Evolutionary conservation across 768 basidiomycete species (phyloP).

Genomic region (Tricholoma bakamatsutake): DNA sequence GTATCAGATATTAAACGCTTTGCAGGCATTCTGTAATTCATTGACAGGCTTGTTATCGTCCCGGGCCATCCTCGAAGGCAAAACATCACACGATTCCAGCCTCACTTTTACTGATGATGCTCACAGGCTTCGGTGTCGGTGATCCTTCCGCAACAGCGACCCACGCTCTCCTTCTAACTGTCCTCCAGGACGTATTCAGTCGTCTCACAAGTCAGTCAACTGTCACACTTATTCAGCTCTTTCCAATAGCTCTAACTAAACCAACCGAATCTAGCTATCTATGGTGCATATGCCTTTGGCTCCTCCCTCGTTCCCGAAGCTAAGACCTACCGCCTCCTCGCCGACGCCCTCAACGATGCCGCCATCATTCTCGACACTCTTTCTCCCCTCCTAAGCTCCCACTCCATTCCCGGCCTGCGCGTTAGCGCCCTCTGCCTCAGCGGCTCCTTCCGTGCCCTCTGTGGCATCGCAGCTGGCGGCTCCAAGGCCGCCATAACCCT

Average conservation of each 20-base stretch:
- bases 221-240: background rate
- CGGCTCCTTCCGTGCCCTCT: slow-evolving; percentile 52
- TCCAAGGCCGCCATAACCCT: slow-evolving; percentile 65
- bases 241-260: background rate
- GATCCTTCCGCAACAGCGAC: slow-evolving; percentile 62
- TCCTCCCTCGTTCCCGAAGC: slow-evolving; percentile 65
- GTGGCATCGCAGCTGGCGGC: slow-evolving; percentile 59
- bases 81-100: background rate
- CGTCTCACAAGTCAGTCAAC: slow-evolving; percentile 60
- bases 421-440: slow-evolving; percentile 50
- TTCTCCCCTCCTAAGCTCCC: slow-evolving; percentile 46
- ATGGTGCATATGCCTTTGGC: slow-evolving; percentile 56
- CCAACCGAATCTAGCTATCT: slow-evolving; percentile 40
- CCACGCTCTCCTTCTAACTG: slow-evolving; percentile 54
- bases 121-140: slow-evolving; percentile 62
- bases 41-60: slow-evolving; percentile 59
- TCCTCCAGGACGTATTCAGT: slow-evolving; percentile 61
- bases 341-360: slow-evolving; percentile 60
- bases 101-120: background rate
- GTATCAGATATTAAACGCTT: slow-evolving; percentile 59
- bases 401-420: slow-evolving; percentile 33
- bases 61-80: slow-evolving; percentile 63
- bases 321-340: slow-evolving; percentile 62
- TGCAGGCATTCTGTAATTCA: slow-evolving; percentile 69
- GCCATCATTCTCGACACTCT: slow-evolving; percentile 55